A percentile compares a stretch with the other conserved stretches of the same genome.
These are phyloP conservation scores for Hypoxylon sp. DNA, from an alignment of 2,329 filamentous ascomycete species.

Conservation along the genomic window DNA sequence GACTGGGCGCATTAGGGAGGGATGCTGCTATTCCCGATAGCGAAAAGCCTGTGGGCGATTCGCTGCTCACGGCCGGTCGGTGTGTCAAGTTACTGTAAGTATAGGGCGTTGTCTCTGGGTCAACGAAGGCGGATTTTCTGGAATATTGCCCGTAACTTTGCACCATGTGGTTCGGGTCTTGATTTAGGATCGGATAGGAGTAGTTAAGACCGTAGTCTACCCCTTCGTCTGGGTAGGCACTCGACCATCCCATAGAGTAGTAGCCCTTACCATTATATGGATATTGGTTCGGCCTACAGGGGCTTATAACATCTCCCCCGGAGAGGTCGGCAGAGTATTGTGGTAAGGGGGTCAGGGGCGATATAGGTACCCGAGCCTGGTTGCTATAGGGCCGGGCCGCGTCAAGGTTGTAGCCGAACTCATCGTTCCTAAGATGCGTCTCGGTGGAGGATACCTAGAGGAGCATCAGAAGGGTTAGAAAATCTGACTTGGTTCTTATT, in stretches of 20 bases:
- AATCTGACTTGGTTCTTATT: conserved; percentile 13
- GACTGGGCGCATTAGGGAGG: conserved; percentile 46
- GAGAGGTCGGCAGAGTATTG: conserved; percentile 49
- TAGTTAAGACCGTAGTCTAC: conserved; percentile 50
- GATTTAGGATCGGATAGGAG: conserved; percentile 48
- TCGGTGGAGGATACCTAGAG: conserved; percentile 51
- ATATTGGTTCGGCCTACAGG: conserved; percentile 49
- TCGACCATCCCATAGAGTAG: conserved; percentile 48
- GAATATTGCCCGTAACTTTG: conserved; percentile 45
- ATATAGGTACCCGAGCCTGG: conserved; percentile 43
- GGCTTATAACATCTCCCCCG: conserved; percentile 44
- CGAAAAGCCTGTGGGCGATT: conserved; percentile 50
- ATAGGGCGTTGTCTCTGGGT: conserved; percentile 46
- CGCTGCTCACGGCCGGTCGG: conserved; percentile 46
- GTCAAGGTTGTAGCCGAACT: conserved; percentile 50
- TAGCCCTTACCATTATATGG: conserved; percentile 47
- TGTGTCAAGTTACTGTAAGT: conserved; percentile 50
- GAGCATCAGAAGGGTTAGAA: conserved; percentile 26
- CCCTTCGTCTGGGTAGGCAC: conserved; percentile 49
- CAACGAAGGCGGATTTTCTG: conserved; percentile 48
- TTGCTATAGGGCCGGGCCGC: conserved; percentile 46
- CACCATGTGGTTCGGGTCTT: conserved; percentile 48
- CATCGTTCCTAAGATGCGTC: conserved; percentile 47
- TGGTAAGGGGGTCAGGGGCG: conserved; percentile 44
- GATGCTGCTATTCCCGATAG: conserved; percentile 54